Percentiles rank a stretch among this genome's conserved stretches.
Evolutionary conservation across 768 basidiomycete genomes (phyloP).

Genomic region (Cystofilobasidium capitatum): DNA sequence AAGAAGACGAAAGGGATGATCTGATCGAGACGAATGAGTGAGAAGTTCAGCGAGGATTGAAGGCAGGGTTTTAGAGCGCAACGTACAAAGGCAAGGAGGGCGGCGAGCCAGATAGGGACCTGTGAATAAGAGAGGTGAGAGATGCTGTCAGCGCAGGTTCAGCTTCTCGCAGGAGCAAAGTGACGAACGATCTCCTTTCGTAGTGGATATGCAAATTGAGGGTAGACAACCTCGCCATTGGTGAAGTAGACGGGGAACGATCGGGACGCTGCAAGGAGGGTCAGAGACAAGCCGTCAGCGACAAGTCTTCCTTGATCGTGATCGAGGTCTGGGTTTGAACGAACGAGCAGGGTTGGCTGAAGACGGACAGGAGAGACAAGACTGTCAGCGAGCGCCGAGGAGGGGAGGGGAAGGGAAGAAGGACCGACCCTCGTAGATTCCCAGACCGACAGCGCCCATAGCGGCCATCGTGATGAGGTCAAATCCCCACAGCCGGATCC

Average conservation of each 20-base stretch:
- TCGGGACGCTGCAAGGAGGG: conserved; percentile 43
- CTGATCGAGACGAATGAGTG: conserved; percentile 45
- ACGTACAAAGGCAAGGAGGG: conserved; percentile 41
- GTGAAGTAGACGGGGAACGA: conserved; percentile 46
- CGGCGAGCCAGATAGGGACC: conserved; percentile 35
- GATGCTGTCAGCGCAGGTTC: too few species aligned
- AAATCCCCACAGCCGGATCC: conserved; percentile 18
- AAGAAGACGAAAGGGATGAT: conserved; percentile 52
- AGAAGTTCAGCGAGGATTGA: not conserved
- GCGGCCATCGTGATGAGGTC: conserved; percentile 45
- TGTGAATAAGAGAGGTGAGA: not conserved
- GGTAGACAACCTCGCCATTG: conserved; percentile 49
- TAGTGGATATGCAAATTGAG: conserved; percentile 30
- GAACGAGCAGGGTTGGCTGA: not conserved
- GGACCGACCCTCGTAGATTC: not conserved
- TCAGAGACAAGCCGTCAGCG: conserved; percentile 4
- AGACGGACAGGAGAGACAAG: not conserved
- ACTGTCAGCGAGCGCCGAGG: too few species aligned
- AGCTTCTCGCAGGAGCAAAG: too few species aligned
- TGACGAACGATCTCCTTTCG: conserved; percentile 44
- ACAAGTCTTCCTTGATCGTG: conserved; percentile 29
- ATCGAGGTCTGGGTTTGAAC: not conserved
- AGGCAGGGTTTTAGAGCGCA: not conserved
- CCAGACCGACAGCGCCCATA: conserved; percentile 45
- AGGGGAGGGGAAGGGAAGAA: too few species aligned